Conservation (phyloP, 768 basidiomycete species). For the Nevesoporus exiguus region DNA sequence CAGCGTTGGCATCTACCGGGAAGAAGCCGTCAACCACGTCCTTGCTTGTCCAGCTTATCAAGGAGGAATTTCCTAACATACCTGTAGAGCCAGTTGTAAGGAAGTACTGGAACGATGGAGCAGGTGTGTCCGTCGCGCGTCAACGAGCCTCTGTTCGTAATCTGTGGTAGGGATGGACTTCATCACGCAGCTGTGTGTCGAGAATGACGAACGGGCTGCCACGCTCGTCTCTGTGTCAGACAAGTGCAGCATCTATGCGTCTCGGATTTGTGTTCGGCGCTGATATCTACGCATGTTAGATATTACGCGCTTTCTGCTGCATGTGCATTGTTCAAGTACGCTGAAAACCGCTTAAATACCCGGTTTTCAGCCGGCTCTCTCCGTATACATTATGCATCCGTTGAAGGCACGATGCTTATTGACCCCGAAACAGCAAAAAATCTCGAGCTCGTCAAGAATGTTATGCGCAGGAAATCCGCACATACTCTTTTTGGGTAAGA, state of each 20-base stretch:
- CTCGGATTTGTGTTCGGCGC: neutral
- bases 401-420: constrained; percentile 93
- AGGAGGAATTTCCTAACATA: constrained; percentile 68
- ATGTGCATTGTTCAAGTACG: constrained; percentile 84
- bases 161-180: constrained; percentile 64
- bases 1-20: constrained; percentile 39
- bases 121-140: constrained; percentile 42
- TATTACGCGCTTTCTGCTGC: constrained; percentile 87
- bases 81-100: constrained; percentile 69
- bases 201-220: constrained; percentile 79
- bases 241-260: constrained; percentile 57
- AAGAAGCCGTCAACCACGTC: constrained; percentile 50
- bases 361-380: constrained; percentile 69
- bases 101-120: constrained; percentile 83
- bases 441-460: constrained; percentile 84
- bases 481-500: constrained; percentile 79
- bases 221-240: constrained; percentile 74
- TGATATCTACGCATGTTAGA: constrained; percentile 38
- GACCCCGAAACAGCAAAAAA: constrained; percentile 87
- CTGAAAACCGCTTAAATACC: constrained; percentile 65
- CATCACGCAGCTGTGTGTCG: constrained; percentile 69
- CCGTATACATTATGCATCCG: constrained; percentile 69
- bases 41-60: constrained; percentile 66
- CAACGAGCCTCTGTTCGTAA: neutral
- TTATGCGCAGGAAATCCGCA: constrained; percentile 56